A percentile compares a stretch with the other conserved stretches of the same genome.
Conservation (phyloP, 2,329 filamentous ascomycete genomes). For the Hypoxylon rubiginosum region DNA sequence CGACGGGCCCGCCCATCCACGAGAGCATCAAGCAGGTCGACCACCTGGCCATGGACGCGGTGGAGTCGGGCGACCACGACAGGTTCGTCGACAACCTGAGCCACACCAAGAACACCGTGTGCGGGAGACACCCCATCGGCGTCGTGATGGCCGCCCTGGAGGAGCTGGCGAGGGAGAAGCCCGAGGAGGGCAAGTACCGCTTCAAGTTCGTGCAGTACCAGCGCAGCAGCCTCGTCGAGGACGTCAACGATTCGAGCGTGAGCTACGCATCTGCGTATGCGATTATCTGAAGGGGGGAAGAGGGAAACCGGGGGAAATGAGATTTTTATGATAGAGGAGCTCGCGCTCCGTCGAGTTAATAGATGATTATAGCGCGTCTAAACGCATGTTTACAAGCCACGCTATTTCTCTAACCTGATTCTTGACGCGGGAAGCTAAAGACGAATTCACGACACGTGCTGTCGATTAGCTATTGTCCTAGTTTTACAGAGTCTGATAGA, state of each 20-base stretch:
- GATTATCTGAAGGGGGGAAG: constrained; percentile 64
- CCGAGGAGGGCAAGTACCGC: constrained; percentile 59
- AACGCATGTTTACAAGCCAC: constrained; percentile 1
- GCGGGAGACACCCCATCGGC: constrained; percentile 93
- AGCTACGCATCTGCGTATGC: constrained; percentile 97
- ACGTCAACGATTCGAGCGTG: constrained; percentile 82
- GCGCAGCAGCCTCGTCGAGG: constrained; percentile 80
- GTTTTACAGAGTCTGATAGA: background rate
- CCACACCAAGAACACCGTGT: constrained; percentile 89
- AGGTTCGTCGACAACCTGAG: constrained; percentile 77
- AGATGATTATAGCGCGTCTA: constrained; percentile 19
- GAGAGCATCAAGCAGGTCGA: constrained; percentile 88
- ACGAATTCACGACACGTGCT: background rate
- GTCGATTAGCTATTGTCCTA: too few relatives aligned
- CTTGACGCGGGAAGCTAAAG: background rate
- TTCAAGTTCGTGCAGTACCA: constrained; percentile 91
- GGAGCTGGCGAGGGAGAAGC: constrained; percentile 61
- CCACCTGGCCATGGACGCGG: constrained; percentile 83
- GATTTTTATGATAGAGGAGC: constrained; percentile 34
- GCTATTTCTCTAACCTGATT: background rate
- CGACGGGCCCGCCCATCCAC: constrained; percentile 72
- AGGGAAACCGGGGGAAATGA: background rate
- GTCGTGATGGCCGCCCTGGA: constrained; percentile 92
- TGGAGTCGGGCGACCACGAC: constrained; percentile 80
- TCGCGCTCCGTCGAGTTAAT: constrained; percentile 25